Conservation (phyloP, 108 stramenopile species). For the Nannochloropsis oceanica region DNA sequence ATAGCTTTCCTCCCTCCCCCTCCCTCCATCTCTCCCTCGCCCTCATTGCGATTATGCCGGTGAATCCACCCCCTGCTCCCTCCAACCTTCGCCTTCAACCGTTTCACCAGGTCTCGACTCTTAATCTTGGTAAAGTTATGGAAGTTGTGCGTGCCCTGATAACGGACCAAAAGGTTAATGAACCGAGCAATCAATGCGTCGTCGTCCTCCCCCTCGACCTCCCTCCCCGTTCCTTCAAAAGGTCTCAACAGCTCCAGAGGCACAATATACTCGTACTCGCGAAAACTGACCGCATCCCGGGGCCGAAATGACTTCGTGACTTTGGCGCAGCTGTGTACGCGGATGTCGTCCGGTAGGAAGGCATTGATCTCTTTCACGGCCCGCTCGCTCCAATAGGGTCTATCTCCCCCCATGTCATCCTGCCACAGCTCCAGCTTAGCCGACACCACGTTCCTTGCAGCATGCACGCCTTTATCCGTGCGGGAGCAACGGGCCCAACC, state of each 20-base stretch:
- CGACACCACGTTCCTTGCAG: constrained; percentile 70
- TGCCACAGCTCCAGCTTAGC: constrained; percentile 14
- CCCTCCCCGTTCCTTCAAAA: not conserved
- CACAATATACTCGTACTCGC: constrained; percentile 17
- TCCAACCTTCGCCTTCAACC: not conserved
- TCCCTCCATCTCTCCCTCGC: not conserved
- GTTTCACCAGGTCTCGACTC: not conserved
- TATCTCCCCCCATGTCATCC: not conserved
- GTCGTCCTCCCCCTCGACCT: not conserved
- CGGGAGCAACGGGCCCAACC: constrained; percentile 80
- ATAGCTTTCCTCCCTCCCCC: not conserved
- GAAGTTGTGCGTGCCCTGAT: constrained; percentile 20
- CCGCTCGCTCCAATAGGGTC: constrained; percentile 2
- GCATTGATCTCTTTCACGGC: constrained; percentile 49
- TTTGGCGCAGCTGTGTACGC: constrained; percentile 60
- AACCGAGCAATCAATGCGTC: not conserved
- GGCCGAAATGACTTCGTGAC: constrained; percentile 58
- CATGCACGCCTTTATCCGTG: constrained; percentile 92
- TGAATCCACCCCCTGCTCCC: not conserved
- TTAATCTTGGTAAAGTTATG: constrained; percentile 21
- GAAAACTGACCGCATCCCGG: not conserved
- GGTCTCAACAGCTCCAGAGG: constrained; percentile 1
- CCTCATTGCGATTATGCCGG: not conserved
- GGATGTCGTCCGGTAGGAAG: constrained; percentile 65
- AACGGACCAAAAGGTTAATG: not conserved